Percentiles rank a stretch among this genome's conserved stretches.
Evolutionary conservation across 2,329 filamentous ascomycete genomes (phyloP).

Genomic region (Exophiala lecanii-corni): DNA sequence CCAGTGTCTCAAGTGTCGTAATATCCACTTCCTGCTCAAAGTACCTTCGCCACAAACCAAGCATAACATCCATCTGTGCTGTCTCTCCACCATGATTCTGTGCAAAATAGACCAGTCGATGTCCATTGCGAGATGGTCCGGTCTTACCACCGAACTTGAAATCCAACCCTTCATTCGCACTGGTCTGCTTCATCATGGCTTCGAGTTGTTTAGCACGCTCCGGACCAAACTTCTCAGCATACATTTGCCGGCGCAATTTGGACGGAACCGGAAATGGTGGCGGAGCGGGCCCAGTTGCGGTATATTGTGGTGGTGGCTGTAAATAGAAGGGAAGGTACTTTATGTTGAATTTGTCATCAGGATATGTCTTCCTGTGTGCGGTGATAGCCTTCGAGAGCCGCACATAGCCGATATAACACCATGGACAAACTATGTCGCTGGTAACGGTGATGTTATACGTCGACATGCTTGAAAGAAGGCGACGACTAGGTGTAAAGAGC

Average conservation of each 20-base stretch:
- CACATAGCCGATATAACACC: constrained; percentile 74
- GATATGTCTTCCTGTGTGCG: constrained; percentile 59
- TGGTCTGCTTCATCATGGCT: constrained; percentile 53
- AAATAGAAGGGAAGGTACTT: constrained; percentile 79
- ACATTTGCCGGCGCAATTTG: constrained; percentile 54
- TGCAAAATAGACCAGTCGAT: constrained; percentile 69
- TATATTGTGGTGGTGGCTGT: constrained; percentile 57
- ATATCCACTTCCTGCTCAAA: constrained; percentile 64
- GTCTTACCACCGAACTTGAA: constrained; percentile 68
- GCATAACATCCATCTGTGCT: constrained; percentile 56
- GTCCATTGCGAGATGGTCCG: constrained; percentile 74
- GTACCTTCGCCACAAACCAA: constrained; percentile 61
- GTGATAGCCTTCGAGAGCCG: constrained; percentile 68
- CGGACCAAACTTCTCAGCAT: constrained; percentile 59
- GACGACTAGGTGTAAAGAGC: constrained; percentile 10
- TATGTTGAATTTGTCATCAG: constrained; percentile 67
- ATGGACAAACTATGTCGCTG: constrained; percentile 77
- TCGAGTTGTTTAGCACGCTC: constrained; percentile 57
- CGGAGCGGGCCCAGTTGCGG: constrained; percentile 50
- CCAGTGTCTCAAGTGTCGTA: constrained; percentile 52
- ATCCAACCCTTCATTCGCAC: constrained; percentile 62
- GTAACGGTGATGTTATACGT: constrained; percentile 72
- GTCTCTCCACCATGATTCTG: constrained; percentile 48
- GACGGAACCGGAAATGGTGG: constrained; percentile 49
- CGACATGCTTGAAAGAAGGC: constrained; percentile 50